Conservation (phyloP, 257 asterid species). For the Nyctanthes arbortristis region DNA sequence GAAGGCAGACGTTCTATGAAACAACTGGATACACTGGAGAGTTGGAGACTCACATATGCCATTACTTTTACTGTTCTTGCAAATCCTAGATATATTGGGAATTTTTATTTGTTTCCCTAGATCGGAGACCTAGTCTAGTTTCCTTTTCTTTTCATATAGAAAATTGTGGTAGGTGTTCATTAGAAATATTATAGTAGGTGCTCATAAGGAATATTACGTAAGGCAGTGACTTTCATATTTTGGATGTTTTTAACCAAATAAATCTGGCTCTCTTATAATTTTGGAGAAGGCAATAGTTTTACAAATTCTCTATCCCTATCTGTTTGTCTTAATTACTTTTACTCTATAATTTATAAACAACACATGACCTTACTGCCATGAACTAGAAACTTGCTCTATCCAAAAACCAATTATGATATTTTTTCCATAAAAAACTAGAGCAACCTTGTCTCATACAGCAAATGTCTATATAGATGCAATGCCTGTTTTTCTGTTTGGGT, state of each 20-base stretch:
- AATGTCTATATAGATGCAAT: not conserved
- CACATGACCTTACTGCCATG: not conserved
- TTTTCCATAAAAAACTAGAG: not conserved
- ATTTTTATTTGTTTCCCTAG: not conserved
- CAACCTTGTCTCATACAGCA: not conserved
- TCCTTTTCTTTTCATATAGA: not conserved
- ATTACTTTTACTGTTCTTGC: not conserved
- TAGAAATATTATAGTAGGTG: not conserved
- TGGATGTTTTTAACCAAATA: not conserved
- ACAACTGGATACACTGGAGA: not conserved
- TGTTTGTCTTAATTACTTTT: slow-evolving; percentile 1
- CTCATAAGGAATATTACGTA: not conserved
- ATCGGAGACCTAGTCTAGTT: not conserved
- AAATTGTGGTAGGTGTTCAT: not conserved
- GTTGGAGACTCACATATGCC: not conserved
- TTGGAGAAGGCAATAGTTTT: not conserved
- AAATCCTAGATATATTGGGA: too few relatives aligned
- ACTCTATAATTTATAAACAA: not conserved
- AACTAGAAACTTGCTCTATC: not conserved
- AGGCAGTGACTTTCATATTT: not conserved
- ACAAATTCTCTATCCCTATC: not conserved
- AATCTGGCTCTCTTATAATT: not conserved
- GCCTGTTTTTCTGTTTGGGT: not conserved
- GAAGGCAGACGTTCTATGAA: not conserved
- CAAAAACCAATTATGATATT: not conserved